Evolutionary conservation across 257 asterid species (phyloP), one percentile per base, ranked within the genome.

Genomic region (Fraxinus quadrangulata): DNA sequence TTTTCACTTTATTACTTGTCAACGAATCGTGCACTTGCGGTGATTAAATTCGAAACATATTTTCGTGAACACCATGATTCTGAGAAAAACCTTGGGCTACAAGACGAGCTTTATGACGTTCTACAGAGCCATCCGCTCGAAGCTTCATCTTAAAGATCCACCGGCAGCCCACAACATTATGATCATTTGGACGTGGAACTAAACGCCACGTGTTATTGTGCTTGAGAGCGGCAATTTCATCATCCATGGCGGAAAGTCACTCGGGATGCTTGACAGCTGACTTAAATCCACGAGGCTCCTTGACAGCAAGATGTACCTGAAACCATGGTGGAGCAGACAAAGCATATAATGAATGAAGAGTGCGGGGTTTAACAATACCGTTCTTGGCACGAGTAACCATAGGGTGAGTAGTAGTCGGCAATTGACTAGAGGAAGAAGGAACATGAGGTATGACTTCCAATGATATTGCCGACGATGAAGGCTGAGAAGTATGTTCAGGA

Each of bases 131-230:
- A 34, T 70, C 74, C 1, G 74, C 31, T 5, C 16, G 26, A 17
- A 34, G 51, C 30, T 72, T 47, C 1, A 26, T 72, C 1, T 49
- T 24, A 45, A 72, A 72, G 7, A 72, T 49, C 67, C 76, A 72
- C 5, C 16, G 10, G 11, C 40, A 72, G 6, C 76, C 66, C 9
- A 72, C 67, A 39, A 72, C 66, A 72, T 72, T 72, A 45, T 9
- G 26, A 31, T 51, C 34, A 24, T 3, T 1, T 0, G 65, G 67
- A 45, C 13, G 45, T 1, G 40, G 24, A 72, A 72, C 66, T 13
- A 40, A 72, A 10, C 36, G 9, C 66, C 75, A 42, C 1, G 75
- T 72, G 34, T 45, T 26, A 40, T 42, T 72, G 4, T 72, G 47
- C 13, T 37, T 45, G 23, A 72, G 67, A 8, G 76, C 67, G 0